These are phyloP conservation scores for grape (Vitis vinifera) DNA, from an alignment of 164 flowering plant species.

Conservation along the genomic window ASM3070453v1 NC_081814.1:8130501-8131000, in stretches of 20 bases:
- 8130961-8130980: not conserved
- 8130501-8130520: no score
- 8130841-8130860: not conserved
- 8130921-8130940: not conserved
- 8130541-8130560: not conserved
- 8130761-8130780: no score
- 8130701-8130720: no score
- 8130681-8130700: no score
- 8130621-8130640: not conserved
- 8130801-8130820: not conserved
- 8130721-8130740: no score
- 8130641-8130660: not conserved
- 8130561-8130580: not conserved
- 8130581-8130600: no score
- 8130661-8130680: no score
- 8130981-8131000: not conserved
- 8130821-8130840: not conserved
- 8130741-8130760: no score
- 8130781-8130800: not conserved
- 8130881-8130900: no score
- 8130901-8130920: not conserved
- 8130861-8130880: not conserved
- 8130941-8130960: not conserved
- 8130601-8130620: not conserved
- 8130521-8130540: not conserved